phyloP scores from a whole-genome alignment of 345 rosid genomes.

The Citrus sp. region DNA sequence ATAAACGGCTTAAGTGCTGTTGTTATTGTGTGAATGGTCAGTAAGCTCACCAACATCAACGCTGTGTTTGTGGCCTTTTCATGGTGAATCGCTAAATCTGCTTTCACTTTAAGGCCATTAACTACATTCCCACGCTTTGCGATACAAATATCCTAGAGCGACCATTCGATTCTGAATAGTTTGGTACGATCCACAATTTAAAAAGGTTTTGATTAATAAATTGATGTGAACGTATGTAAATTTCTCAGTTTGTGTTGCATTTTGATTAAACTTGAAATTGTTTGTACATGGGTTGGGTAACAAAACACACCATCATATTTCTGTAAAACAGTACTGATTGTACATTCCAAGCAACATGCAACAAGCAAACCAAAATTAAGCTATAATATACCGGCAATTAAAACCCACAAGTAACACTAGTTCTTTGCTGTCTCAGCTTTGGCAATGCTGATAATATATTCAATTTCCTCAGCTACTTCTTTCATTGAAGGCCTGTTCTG shows the following conservation, averaged over 20 bases:
- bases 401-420: not conserved
- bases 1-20: slow-evolving; percentile 23
- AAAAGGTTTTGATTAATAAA: too few relatives aligned
- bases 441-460: slow-evolving; percentile 36
- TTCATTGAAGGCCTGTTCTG: slow-evolving; percentile 67
- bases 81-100: slow-evolving; percentile 10
- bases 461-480: slow-evolving; percentile 52
- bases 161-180: too few relatives aligned
- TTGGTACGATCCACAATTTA: too few relatives aligned
- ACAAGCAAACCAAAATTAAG: not conserved
- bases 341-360: not conserved
- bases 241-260: too few relatives aligned
- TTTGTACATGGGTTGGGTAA: too few relatives aligned
- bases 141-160: not conserved
- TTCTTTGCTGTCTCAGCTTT: slow-evolving; percentile 3
- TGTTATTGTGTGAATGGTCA: slow-evolving; percentile 56
- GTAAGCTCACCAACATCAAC: slow-evolving; percentile 46
- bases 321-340: too few relatives aligned
- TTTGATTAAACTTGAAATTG: too few relatives aligned
- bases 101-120: slow-evolving; percentile 33
- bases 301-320: too few relatives aligned
- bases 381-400: too few relatives aligned
- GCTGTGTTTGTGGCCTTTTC: slow-evolving; percentile 19
- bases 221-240: too few relatives aligned
- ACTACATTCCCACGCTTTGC: slow-evolving; percentile 19